phyloP scores from a whole-genome alignment of 1,284 basidiomycete species.

The Microbotryum scabiosae region DNA sequence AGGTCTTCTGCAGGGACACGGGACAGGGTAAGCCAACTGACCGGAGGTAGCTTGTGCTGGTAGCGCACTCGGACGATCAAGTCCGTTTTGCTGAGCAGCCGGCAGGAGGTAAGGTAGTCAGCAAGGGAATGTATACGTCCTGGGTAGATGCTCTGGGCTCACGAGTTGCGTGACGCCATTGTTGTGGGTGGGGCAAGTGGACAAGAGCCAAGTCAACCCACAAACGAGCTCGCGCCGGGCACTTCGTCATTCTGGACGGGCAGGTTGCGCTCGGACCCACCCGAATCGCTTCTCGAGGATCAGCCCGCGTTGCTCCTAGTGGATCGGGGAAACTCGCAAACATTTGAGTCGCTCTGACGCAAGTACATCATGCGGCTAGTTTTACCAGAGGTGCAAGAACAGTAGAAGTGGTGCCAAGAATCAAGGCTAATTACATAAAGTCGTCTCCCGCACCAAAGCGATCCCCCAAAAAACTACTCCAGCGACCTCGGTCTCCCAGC shows the following conservation, averaged over 20 bases:
- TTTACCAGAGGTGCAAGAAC: too few species aligned
- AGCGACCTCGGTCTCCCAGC: too few species aligned
- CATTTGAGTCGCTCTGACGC: too few species aligned
- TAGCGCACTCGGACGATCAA: slow-evolving; percentile 85
- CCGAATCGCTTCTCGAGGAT: too few species aligned
- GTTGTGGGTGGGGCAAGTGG: not conserved
- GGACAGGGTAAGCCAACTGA: not conserved
- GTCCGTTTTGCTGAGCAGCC: slow-evolving; percentile 57
- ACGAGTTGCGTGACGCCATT: slow-evolving; percentile 10
- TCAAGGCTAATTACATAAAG: too few species aligned
- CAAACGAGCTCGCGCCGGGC: not conserved
- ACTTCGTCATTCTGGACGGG: not conserved
- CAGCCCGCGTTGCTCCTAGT: too few species aligned
- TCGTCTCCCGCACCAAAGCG: too few species aligned
- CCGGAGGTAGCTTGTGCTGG: slow-evolving; percentile 76
- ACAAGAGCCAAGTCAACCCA: not conserved
- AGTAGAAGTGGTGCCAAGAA: too few species aligned
- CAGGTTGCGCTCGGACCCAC: too few species aligned
- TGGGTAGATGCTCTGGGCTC: not conserved
- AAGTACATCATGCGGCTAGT: too few species aligned
- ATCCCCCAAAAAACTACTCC: too few species aligned
- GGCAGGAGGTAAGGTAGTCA: not conserved
- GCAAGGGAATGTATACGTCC: not conserved
- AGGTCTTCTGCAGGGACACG: not conserved
- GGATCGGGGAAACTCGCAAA: too few species aligned